Percentiles rank a stretch among this genome's conserved stretches.
Conservation (phyloP, 2,329 filamentous ascomycete species). For the Talaromyces atroroseus region DNA sequence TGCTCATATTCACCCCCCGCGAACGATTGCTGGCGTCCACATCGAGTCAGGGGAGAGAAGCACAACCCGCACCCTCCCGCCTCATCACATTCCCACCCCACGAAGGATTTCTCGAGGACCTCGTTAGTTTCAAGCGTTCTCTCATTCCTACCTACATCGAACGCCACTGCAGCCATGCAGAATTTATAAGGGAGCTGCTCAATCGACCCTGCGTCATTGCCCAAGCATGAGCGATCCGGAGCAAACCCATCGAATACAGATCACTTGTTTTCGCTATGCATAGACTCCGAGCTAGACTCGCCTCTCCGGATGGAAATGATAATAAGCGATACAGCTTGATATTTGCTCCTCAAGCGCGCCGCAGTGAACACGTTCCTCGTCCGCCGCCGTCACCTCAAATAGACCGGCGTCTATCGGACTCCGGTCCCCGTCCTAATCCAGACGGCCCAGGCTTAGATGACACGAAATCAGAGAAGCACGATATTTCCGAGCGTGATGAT, state of each 20-base stretch:
- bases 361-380: conserved; percentile 35
- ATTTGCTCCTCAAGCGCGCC: conserved; percentile 26
- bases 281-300: conserved; percentile 36
- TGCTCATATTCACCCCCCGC: not conserved
- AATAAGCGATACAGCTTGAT: conserved; percentile 31
- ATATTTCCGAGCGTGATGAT: not conserved
- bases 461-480: conserved; percentile 16
- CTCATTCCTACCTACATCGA: not conserved
- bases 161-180: not conserved
- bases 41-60: conserved; percentile 1
- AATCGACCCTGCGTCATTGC: conserved; percentile 6
- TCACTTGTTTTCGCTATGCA: conserved; percentile 28
- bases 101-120: not conserved
- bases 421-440: conserved; percentile 23
- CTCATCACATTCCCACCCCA: not conserved
- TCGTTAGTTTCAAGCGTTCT: not conserved
- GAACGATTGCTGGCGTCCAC: not conserved
- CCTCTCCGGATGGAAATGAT: conserved; percentile 24
- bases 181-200: conserved; percentile 6
- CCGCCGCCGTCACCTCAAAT: conserved; percentile 25
- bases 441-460: conserved; percentile 13
- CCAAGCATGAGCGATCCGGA: conserved; percentile 11
- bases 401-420: conserved; percentile 30
- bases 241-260: not conserved
- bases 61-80: conserved; percentile 1